A percentile compares a stretch with the other conserved stretches of the same genome.
These are phyloP conservation scores for Zasmidium citrigriseum DNA, from an alignment of 2,329 filamentous ascomycete species.

Conservation along the genomic window DNA sequence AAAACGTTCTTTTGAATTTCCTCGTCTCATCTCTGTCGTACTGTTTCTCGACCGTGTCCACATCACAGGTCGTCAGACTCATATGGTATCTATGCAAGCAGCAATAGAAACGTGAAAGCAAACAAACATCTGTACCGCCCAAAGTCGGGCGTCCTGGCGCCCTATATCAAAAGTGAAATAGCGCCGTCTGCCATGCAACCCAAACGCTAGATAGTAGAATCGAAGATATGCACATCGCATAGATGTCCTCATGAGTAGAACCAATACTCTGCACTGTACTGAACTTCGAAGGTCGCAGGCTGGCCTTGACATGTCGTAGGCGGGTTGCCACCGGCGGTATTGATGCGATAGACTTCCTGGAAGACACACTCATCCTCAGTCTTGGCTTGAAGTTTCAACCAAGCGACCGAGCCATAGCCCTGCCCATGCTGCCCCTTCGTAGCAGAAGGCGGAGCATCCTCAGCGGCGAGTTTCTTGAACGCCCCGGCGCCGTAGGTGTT, in stretches of 20 bases:
- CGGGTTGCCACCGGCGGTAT: slow-evolving; percentile 78
- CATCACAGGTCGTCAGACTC: not conserved
- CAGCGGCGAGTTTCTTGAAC: slow-evolving; percentile 63
- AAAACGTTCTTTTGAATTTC: not conserved
- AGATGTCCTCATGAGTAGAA: slow-evolving; percentile 42
- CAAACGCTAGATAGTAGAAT: not conserved
- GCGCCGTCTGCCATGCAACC: not conserved
- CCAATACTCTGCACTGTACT: slow-evolving; percentile 83
- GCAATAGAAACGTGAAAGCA: not conserved
- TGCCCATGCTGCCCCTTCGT: slow-evolving; percentile 57
- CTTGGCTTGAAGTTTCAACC: slow-evolving; percentile 68
- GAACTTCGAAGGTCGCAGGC: slow-evolving; percentile 65
- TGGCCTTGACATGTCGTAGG: slow-evolving; percentile 72
- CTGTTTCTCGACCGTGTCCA: not conserved
- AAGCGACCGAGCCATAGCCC: slow-evolving; percentile 71
- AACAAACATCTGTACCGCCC: not conserved
- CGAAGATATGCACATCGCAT: not conserved
- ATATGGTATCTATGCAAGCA: slow-evolving; percentile 16
- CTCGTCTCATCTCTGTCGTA: not conserved
- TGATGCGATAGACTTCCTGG: slow-evolving; percentile 77
- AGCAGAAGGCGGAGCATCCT: slow-evolving; percentile 64
- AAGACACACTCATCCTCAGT: slow-evolving; percentile 58
- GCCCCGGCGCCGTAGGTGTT: slow-evolving; percentile 60
- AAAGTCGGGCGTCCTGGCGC: not conserved
- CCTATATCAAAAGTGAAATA: no score